Evolutionary conservation across 2,329 filamentous ascomycete species (phyloP).

Genomic region (Epichloe sibirici): DNA sequence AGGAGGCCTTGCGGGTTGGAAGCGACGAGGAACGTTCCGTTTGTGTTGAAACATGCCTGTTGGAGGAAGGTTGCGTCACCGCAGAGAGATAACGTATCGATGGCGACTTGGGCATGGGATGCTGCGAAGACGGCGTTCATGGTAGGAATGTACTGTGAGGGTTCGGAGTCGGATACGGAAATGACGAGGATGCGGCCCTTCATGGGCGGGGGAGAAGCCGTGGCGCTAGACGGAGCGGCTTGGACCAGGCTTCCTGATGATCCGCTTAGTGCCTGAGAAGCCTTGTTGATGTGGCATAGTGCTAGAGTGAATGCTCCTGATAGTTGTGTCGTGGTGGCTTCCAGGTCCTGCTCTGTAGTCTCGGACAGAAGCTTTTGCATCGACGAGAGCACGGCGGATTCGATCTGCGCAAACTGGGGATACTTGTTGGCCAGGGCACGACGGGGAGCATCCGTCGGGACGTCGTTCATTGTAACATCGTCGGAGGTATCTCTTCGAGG

Average conservation of each 20-base stretch:
- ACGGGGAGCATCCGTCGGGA: constrained; percentile 21
- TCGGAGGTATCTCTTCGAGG: constrained; percentile 23
- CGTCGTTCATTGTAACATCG: constrained; percentile 47
- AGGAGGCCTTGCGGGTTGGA: constrained; percentile 58
- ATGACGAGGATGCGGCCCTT: constrained; percentile 68
- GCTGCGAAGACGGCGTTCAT: constrained; percentile 99
- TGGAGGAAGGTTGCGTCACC: constrained; percentile 87
- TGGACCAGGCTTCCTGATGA: constrained; percentile 34
- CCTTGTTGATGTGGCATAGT: constrained; percentile 81
- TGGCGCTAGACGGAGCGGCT: constrained; percentile 20
- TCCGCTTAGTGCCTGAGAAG: constrained; percentile 50
- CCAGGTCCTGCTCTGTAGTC: constrained; percentile 53
- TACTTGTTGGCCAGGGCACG: constrained; percentile 68
- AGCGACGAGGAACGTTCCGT: constrained; percentile 42
- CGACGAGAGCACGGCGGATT: constrained; percentile 64
- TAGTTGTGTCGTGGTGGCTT: constrained; percentile 72
- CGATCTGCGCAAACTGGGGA: constrained; percentile 78
- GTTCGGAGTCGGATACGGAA: constrained; percentile 73
- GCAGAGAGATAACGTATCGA: constrained; percentile 81
- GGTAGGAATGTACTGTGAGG: constrained; percentile 90
- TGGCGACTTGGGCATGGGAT: constrained; percentile 73
- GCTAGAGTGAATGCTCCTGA: constrained; percentile 85
- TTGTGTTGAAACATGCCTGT: constrained; percentile 61
- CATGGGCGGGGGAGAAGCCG: constrained; percentile 19
- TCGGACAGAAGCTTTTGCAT: constrained; percentile 59